These are phyloP conservation scores for Cyclotella distinguenda DNA, from an alignment of 108 stramenopile species.

Conservation along the genomic window DNA sequence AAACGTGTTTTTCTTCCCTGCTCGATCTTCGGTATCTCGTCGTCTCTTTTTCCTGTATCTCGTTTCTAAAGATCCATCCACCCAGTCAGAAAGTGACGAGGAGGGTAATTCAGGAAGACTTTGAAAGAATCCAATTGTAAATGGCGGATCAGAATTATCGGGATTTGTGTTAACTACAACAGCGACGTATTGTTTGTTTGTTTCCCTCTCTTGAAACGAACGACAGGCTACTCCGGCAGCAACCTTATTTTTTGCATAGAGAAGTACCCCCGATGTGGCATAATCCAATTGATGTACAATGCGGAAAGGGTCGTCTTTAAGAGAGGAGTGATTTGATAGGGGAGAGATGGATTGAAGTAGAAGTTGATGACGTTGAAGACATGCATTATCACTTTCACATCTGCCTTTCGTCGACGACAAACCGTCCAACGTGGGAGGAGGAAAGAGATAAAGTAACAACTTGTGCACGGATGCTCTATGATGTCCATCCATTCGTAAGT, in stretches of 20 bases:
- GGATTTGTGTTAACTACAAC: conserved; percentile 34
- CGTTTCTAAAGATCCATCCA: conserved; percentile 40
- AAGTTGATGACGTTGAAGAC: background rate
- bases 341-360: conserved; percentile 39
- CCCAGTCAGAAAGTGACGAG: conserved; percentile 29
- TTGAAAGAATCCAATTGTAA: conserved; percentile 24
- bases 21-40: conserved; percentile 34
- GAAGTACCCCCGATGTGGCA: conserved; percentile 79
- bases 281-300: conserved; percentile 89
- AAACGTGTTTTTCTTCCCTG: conserved; percentile 53
- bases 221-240: conserved; percentile 60
- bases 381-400: background rate
- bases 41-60: conserved; percentile 51
- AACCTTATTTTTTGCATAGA: conserved; percentile 55
- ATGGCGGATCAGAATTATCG: conserved; percentile 4
- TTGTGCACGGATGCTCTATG: conserved; percentile 77
- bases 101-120: conserved; percentile 27
- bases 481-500: conserved; percentile 86
- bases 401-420: background rate
- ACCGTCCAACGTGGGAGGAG: conserved; percentile 51
- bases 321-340: conserved; percentile 47
- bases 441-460: conserved; percentile 74
- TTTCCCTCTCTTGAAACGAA: conserved; percentile 61
- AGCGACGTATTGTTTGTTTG: conserved; percentile 77
- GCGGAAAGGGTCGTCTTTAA: conserved; percentile 73